Evolutionary conservation across 1,139 yeast species (phyloP).

Genomic region (Pneumocystis sp.): DNA sequence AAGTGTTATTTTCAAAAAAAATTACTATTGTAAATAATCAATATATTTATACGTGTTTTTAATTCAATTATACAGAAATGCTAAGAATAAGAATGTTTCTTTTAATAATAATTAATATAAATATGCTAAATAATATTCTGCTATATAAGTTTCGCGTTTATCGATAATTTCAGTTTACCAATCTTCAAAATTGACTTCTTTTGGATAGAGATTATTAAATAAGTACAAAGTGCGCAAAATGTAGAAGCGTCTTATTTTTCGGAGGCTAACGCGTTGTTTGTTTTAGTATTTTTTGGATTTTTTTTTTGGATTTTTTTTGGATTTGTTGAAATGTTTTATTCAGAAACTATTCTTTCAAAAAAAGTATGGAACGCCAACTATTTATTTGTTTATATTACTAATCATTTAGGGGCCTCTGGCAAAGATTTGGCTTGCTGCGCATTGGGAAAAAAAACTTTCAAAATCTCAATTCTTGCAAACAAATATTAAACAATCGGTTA

Average conservation of each 20-base stretch:
- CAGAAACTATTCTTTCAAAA: constrained; percentile 17
- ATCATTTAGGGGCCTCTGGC: constrained; percentile 56
- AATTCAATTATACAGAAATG: background rate
- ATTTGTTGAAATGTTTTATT: constrained; percentile 12
- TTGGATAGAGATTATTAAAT: background rate
- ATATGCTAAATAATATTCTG: too few relatives aligned
- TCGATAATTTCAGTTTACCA: background rate
- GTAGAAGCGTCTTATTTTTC: too few relatives aligned
- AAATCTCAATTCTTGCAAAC: constrained; percentile 64
- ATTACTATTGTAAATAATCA: background rate
- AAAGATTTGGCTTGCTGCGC: constrained; percentile 88
- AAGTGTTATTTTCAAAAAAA: background rate
- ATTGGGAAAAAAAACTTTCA: constrained; percentile 64
- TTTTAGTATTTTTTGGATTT: background rate
- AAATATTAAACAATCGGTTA: constrained; percentile 53
- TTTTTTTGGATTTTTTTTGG: background rate
- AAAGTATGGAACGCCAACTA: constrained; percentile 7
- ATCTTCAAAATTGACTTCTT: too few relatives aligned
- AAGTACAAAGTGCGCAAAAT: too few relatives aligned
- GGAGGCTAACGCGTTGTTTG: too few relatives aligned
- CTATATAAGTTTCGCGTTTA: background rate
- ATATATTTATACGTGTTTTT: background rate
- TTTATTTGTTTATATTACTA: background rate
- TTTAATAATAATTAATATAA: too few relatives aligned
- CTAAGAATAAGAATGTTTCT: too few relatives aligned